Base-by-base conservation (phyloP, 2,329 filamentous ascomycete genomes). In the Laburnicola sp. region DNA sequence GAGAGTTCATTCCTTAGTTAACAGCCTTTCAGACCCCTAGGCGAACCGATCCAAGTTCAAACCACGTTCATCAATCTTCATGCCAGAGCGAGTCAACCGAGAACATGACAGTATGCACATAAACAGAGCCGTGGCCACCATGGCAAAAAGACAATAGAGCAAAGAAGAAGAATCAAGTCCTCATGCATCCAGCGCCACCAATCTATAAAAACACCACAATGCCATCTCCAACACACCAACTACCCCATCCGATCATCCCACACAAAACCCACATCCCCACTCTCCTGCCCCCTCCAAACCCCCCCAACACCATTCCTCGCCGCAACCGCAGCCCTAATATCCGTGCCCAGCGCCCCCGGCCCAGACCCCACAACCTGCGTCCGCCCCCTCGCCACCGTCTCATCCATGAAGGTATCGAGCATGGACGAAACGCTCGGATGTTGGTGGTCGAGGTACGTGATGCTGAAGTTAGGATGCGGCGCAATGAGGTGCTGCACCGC, bases 241-340 rank as follows among this genome's bases (percentile, higher is more conserved):
- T 32, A 67, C 10, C 57, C 64, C 58, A 65, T 57, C 41, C 65
- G 54, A 48, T 68, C 64, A 54, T 69, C 66, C 62, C 66, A 69
- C n/a, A 60, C 53, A 37, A 58, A 61, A 9, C 57, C 57, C 2
- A 69, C 55, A 62, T 70, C 64, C 1, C 48, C 42, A 21, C 44
- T 60, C 22, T 62, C 61, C 10, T 67, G 60, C 0, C 66, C 65
- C n/a, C 48, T 62, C 64, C 63, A 69, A 5, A 66, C 65, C 30
- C 50, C 45, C 3, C 50, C 51, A 5, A 47, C 59, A 21, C 40
- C 25, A 39, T 63, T 67, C 48, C 47, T 55, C 46, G 36, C 54
- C 9, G 65, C 66, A 45, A 69, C 58, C 4, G 57, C 62, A n/a
- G 37, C 45, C n/a, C 65, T 50, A 32, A 70, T 45, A 45, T 68